A percentile compares a stretch with the other conserved stretches of the same genome.
phyloP scores from a whole-genome alignment of 2,329 filamentous ascomycete species.

The Clathrospora elynae region DNA sequence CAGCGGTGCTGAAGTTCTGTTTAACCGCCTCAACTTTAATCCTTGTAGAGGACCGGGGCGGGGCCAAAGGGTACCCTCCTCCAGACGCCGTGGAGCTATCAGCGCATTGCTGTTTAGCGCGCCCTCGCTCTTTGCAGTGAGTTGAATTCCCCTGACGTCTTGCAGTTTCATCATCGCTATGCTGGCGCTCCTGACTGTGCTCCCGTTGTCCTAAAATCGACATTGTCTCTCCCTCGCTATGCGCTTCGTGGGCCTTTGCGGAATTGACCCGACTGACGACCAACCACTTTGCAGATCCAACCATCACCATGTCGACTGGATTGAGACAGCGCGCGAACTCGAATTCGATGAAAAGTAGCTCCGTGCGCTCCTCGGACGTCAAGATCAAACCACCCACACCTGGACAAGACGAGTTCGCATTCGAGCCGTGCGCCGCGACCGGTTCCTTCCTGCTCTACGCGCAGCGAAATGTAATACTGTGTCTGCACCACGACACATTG shows the following conservation, averaged over 20 bases:
- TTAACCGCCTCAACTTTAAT: conserved; percentile 38
- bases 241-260: conserved; percentile 34
- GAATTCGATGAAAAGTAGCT: conserved; percentile 37
- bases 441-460: conserved; percentile 89
- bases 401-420: conserved; percentile 58
- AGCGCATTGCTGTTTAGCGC: conserved; percentile 45
- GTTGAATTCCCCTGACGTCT: conserved; percentile 42
- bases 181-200: conserved; percentile 40
- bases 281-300: conserved; percentile 31
- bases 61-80: conserved; percentile 47
- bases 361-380: conserved; percentile 41
- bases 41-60: conserved; percentile 45
- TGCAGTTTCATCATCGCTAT: conserved; percentile 32
- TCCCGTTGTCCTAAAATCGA: conserved; percentile 36
- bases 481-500: conserved; percentile 89
- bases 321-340: conserved; percentile 52
- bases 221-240: conserved; percentile 33
- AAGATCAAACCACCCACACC: conserved; percentile 51
- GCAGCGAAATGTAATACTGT: conserved; percentile 79
- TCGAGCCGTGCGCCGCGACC: conserved; percentile 89
- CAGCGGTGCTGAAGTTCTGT: conserved; percentile 50
- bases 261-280: conserved; percentile 38
- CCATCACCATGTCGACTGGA: conserved; percentile 52
- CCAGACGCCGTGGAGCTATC: conserved; percentile 45
- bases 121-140: conserved; percentile 46